A percentile compares a stretch with the other conserved stretches of the same genome.
These are phyloP conservation scores for Gossypium gossypioides DNA, from an alignment of 441 rosid species.

Conservation along the genomic window DNA sequence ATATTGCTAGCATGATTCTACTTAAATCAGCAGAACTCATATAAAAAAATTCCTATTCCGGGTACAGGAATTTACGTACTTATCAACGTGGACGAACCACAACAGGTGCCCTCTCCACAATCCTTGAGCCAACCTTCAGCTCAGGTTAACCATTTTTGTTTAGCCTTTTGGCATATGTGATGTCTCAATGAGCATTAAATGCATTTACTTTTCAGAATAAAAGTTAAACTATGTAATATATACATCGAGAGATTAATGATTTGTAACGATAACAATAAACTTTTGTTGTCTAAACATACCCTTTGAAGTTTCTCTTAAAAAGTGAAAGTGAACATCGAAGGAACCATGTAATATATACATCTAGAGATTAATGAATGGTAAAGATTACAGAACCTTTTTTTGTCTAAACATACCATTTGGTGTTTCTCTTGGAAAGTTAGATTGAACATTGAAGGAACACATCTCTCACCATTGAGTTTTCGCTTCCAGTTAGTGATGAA, in stretches of 20 bases:
- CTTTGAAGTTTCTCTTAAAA: slow-evolving; percentile 49
- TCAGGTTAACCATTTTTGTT: neutral
- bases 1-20: neutral
- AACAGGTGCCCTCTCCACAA: neutral
- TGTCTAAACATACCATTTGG: slow-evolving; percentile 42
- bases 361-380: neutral
- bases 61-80: neutral
- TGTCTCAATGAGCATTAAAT: neutral
- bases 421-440: slow-evolving; percentile 49
- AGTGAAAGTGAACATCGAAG: slow-evolving; percentile 30
- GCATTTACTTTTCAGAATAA: neutral
- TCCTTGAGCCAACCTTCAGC: neutral
- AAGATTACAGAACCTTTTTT: neutral
- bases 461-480: slow-evolving; percentile 32
- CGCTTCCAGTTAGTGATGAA: slow-evolving; percentile 75
- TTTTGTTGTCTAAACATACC: slow-evolving; percentile 31
- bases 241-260: neutral
- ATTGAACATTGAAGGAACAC: slow-evolving; percentile 33
- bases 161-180: neutral
- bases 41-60: neutral
- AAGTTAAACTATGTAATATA: neutral
- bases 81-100: neutral
- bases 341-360: neutral
- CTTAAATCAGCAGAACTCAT: neutral
- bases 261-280: neutral